phyloP scores from a whole-genome alignment of 352 stramenopile species.

The Globisporangium cystogenes region DNA sequence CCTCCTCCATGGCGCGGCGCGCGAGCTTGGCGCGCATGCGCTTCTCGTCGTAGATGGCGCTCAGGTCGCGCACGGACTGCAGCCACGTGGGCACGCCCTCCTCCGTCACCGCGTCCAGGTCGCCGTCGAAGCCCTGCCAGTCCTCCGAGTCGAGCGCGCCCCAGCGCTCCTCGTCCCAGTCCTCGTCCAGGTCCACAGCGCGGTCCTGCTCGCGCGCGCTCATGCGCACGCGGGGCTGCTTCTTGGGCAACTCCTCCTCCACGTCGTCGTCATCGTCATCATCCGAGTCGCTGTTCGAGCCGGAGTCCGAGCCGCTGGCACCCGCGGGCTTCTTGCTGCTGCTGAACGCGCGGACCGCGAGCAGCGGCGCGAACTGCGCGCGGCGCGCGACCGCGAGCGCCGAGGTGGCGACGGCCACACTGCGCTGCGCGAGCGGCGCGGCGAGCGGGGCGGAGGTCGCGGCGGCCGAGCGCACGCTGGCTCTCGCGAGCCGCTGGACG shows the following conservation, averaged over 20 bases:
- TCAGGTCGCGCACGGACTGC: conserved; percentile 72
- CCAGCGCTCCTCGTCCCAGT: conserved; percentile 68
- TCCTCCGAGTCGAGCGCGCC: conserved; percentile 59
- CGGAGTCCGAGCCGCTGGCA: neutral
- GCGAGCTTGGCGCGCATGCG: conserved; percentile 61
- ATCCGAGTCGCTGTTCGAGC: conserved; percentile 3
- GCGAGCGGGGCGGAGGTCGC: conserved; percentile 1
- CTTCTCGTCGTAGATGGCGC: conserved; percentile 56
- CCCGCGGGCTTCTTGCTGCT: conserved; percentile 12
- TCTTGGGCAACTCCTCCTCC: conserved; percentile 14
- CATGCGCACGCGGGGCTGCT: conserved; percentile 12
- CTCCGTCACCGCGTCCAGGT: conserved; percentile 69
- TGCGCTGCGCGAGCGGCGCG: conserved; percentile 9
- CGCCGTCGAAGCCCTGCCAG: conserved; percentile 76
- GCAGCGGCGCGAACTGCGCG: conserved; percentile 7
- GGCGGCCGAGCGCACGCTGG: conserved; percentile 7
- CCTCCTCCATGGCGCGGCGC: conserved; percentile 56
- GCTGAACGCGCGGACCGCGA: conserved; percentile 25
- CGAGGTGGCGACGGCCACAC: conserved; percentile 1
- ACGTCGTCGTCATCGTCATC: conserved; percentile 28
- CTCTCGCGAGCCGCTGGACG: conserved; percentile 21
- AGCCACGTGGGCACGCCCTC: conserved; percentile 80
- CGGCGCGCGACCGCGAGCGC: conserved; percentile 7
- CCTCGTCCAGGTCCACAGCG: conserved; percentile 36
- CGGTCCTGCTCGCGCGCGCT: conserved; percentile 22